Evolutionary conservation across 1,139 yeast genomes (phyloP).

Genomic region (Suzukiozyma palmioleophila): DNA sequence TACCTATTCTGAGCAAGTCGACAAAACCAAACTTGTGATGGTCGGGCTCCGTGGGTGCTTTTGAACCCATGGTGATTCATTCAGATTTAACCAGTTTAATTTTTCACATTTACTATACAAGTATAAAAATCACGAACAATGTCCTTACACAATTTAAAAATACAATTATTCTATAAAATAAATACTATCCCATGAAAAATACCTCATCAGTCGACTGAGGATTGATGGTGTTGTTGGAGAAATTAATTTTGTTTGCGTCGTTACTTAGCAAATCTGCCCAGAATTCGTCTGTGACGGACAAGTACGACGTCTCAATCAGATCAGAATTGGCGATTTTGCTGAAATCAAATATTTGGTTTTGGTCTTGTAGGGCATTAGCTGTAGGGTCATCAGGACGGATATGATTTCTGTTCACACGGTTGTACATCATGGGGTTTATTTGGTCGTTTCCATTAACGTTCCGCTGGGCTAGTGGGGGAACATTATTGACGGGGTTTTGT

Average conservation of each 20-base stretch:
- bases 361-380: not conserved
- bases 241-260: constrained; percentile 32
- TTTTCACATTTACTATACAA: too few relatives aligned
- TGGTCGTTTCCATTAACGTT: not conserved
- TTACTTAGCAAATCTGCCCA: constrained; percentile 41
- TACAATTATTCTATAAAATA: too few relatives aligned
- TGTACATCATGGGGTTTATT: not conserved
- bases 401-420: not conserved
- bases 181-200: constrained; percentile 19
- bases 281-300: constrained; percentile 39
- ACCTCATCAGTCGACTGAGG: constrained; percentile 23
- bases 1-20: constrained; percentile 42
- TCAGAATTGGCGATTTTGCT: constrained; percentile 12
- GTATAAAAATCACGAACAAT: too few relatives aligned
- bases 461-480: not conserved
- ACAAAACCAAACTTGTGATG: constrained; percentile 18
- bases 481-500: not conserved
- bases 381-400: not conserved
- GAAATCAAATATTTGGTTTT: not conserved
- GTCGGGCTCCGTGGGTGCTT: not conserved
- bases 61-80: not conserved
- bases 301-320: constrained; percentile 27
- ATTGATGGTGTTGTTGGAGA: constrained; percentile 19
- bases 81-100: too few relatives aligned
- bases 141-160: too few relatives aligned